Conservation (phyloP, 192 early-diverging fungal species). For the Umbelopsis vinacea region DNA sequence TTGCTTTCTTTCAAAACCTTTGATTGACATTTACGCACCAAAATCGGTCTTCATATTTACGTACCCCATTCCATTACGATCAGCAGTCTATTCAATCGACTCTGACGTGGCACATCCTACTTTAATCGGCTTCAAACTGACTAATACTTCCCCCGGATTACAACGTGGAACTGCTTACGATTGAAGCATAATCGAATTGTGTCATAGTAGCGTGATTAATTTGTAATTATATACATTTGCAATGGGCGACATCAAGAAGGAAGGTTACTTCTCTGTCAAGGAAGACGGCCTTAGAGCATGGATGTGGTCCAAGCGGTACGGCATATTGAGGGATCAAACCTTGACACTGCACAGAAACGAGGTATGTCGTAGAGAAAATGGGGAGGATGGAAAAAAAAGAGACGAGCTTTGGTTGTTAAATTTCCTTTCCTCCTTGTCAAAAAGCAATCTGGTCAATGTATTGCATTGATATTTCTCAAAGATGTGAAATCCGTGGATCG, state of each 20-base stretch:
- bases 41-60: too few species aligned
- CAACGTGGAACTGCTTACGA: not conserved
- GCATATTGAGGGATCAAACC: slow-evolving; percentile 84
- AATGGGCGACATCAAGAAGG: slow-evolving; percentile 63
- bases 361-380: slow-evolving; percentile 53
- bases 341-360: slow-evolving; percentile 93
- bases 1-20: too few species aligned
- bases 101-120: too few species aligned
- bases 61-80: too few species aligned
- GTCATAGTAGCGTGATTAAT: not conserved
- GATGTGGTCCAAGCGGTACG: slow-evolving; percentile 95
- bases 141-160: not conserved
- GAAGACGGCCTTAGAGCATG: slow-evolving; percentile 90
- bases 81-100: too few species aligned
- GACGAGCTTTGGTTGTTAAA: not conserved
- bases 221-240: slow-evolving; percentile 1
- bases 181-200: not conserved
- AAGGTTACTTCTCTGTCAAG: slow-evolving; percentile 86
- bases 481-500: slow-evolving; percentile 88
- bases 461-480: slow-evolving; percentile 89
- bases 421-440: not conserved
- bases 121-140: not conserved
- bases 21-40: too few species aligned
- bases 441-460: slow-evolving; percentile 85
- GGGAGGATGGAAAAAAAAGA: not conserved